A percentile compares a stretch with the other conserved stretches of the same genome.
phyloP scores from a whole-genome alignment of 2,329 filamentous ascomycete genomes.

The Rhinocladiella similis region DNA sequence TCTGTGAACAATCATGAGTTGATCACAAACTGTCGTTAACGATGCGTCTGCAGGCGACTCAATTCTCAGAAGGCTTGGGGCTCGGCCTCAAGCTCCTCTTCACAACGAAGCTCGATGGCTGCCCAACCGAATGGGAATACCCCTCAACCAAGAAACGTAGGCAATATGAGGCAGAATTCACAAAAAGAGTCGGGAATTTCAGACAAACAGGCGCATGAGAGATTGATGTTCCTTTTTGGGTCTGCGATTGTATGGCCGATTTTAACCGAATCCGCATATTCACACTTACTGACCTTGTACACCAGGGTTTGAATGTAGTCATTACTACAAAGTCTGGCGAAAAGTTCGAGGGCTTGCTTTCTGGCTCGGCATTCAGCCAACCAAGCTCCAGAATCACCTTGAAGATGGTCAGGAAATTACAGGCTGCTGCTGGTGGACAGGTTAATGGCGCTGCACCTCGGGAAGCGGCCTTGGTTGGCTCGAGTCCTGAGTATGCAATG shows the following conservation, averaged over 20 bases:
- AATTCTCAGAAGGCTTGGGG: slow-evolving; percentile 58
- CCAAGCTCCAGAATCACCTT: slow-evolving; percentile 57
- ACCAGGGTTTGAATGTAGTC: slow-evolving; percentile 55
- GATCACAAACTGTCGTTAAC: not conserved
- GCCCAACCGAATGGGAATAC: slow-evolving; percentile 56
- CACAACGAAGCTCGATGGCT: slow-evolving; percentile 53
- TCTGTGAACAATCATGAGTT: too few relatives aligned
- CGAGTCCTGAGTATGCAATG: slow-evolving; percentile 53
- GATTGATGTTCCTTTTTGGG: slow-evolving; percentile 59
- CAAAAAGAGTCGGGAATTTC: slow-evolving; percentile 53
- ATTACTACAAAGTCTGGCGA: slow-evolving; percentile 63
- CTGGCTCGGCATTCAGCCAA: slow-evolving; percentile 54
- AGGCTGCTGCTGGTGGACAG: slow-evolving; percentile 37
- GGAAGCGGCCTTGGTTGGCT: slow-evolving; percentile 42
- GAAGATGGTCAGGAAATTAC: slow-evolving; percentile 64
- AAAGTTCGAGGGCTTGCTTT: slow-evolving; percentile 62
- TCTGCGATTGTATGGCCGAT: slow-evolving; percentile 56
- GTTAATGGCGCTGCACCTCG: slow-evolving; percentile 45
- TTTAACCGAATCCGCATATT: not conserved
- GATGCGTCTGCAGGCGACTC: slow-evolving; percentile 9
- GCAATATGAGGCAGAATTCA: slow-evolving; percentile 36
- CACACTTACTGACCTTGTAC: slow-evolving; percentile 6
- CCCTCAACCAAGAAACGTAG: slow-evolving; percentile 42
- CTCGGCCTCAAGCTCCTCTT: slow-evolving; percentile 61
- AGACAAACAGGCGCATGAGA: slow-evolving; percentile 61